Evolutionary conservation across 306 rosid species (phyloP), one percentile per base, ranked within the genome.

Genomic region (Clitoria ternatea): DNA sequence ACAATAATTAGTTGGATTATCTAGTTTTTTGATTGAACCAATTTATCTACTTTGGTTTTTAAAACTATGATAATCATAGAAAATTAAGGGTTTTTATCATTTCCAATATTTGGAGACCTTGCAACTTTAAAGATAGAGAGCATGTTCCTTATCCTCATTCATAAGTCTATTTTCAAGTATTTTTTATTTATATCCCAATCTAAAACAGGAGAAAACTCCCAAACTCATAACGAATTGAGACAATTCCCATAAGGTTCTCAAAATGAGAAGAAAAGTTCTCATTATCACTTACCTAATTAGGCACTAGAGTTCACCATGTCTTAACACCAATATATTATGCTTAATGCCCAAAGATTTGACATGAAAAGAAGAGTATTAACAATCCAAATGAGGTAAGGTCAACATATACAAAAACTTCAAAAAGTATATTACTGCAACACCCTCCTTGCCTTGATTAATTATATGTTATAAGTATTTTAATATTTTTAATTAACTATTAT

Each of bases 401-500:
- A 2, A 2, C 44, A 40, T 48, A 69, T 39, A 29, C 13, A 3
- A 23, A 68, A 53, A 70, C 10, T 14, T 20, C 1, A 6, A 20
- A 74, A 72, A 35, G 59, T 35, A 72, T 20, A 70, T 37, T 59
- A 65, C 36, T 15, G 64, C 67, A 39, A 15, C 49, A n/a, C n/a
- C n/a, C n/a, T n/a, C n/a, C n/a, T n/a, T n/a, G 2, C 79, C 61
- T 45, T 20, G 17, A 6, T 39, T 36, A 23, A 67, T n/a, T n/a
- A n/a, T n/a, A n/a, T n/a, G 43, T 37, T 18, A 57, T 13, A 9
- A 26, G 61, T 2, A 48, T 23, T 59, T 11, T 22, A 49, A 40
- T 56, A 45, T 26, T 12, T 36, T 20, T 36, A 15, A 17, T 33
- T 22, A 7, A 30, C 53, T 68, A 6, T 66, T 43, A 14, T 17